Base-by-base conservation (phyloP, 2,329 filamentous ascomycete genomes). In the Microdochium nivale region DNA sequence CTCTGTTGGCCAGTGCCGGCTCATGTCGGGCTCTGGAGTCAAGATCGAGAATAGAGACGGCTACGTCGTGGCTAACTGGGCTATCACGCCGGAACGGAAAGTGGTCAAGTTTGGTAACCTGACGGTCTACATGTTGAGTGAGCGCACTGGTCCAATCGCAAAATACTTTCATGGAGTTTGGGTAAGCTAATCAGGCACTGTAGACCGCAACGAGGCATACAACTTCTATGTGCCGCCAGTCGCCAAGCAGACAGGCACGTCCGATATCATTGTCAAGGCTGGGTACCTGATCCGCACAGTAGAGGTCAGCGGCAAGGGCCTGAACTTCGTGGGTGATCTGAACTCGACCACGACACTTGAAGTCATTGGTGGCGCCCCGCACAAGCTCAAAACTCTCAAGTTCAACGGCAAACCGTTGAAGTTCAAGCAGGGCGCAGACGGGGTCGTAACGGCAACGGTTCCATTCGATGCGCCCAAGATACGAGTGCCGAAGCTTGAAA, bases 241-340 rank as follows among this genome's bases (percentile, higher is more conserved):
- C 16, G 35, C 35, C 35, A 43, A 43, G 7, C 14, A n/a, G 35
- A 43, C 7, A 5, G 27, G 27, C 27, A 5, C 11, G 11, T 30
- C 27, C 4, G 21, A 23, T 4, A 16, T 86, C 19, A 81, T 88
- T 40, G 65, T 84, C 49, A 79, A 83, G 54, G 83, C 78, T 0
- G 79, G 80, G 10, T 86, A 88, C 59, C 73, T 88, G 0, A 62
- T 87, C 33, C 78, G 86, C 7, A 80, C 77, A 0, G 83, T 82
- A 0, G 73, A 74, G 2, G 64, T 85, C 1, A 59, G 77, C 4
- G 79, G 75, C 2, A 70, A 69, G n/a, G 74, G 75, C 1, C 71
- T 92, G 4, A 72, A 78, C 13, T 64, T 92, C 2, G 79, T 78
- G 3, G 88, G 84, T 2, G 88, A 94, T 59, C 75, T 91, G 55